phyloP scores from a whole-genome alignment of 2,329 filamentous ascomycete genomes.

The Exophiala mesophila region DNA sequence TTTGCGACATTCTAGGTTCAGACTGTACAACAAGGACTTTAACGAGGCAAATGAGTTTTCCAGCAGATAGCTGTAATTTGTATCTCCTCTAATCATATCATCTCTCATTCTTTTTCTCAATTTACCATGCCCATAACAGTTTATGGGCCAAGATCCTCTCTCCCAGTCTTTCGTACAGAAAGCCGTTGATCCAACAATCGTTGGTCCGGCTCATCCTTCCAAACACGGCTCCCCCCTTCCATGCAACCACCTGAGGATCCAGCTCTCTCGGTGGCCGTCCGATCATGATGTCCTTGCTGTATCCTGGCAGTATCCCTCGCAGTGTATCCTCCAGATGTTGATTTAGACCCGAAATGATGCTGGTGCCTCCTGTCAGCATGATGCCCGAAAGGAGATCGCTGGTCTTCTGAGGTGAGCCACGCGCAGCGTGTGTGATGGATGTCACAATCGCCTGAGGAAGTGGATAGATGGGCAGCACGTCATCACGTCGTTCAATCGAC shows the following conservation, averaged over 20 bases:
- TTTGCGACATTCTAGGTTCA: too few relatives aligned
- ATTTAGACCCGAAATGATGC: conserved; percentile 74
- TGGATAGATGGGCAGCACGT: conserved; percentile 73
- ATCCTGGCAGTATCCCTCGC: conserved; percentile 58
- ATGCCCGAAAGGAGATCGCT: conserved; percentile 85
- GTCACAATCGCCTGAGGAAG: conserved; percentile 87
- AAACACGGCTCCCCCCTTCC: conserved; percentile 98
- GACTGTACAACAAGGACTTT: too few relatives aligned
- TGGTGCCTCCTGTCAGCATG: conserved; percentile 83
- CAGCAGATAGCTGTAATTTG: too few relatives aligned
- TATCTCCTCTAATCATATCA: too few relatives aligned
- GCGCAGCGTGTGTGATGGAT: conserved; percentile 79
- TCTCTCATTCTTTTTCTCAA: neutral
- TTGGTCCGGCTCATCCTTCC: conserved; percentile 80
- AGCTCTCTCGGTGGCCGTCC: conserved; percentile 78
- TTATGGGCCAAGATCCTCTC: conserved; percentile 80
- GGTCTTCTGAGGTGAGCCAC: conserved; percentile 86
- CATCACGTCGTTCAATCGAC: conserved; percentile 62
- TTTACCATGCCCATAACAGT: conserved; percentile 57
- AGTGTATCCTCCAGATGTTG: conserved; percentile 78
- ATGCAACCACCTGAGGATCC: conserved; percentile 93
- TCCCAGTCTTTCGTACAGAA: conserved; percentile 85
- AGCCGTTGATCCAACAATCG: conserved; percentile 85
- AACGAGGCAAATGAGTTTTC: too few relatives aligned
- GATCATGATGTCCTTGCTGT: conserved; percentile 62